Evolutionary conservation across 2,329 filamentous ascomycete genomes (phyloP), one percentile per base, ranked within the genome.

Genomic region (Colletotrichum tofieldiae): DNA sequence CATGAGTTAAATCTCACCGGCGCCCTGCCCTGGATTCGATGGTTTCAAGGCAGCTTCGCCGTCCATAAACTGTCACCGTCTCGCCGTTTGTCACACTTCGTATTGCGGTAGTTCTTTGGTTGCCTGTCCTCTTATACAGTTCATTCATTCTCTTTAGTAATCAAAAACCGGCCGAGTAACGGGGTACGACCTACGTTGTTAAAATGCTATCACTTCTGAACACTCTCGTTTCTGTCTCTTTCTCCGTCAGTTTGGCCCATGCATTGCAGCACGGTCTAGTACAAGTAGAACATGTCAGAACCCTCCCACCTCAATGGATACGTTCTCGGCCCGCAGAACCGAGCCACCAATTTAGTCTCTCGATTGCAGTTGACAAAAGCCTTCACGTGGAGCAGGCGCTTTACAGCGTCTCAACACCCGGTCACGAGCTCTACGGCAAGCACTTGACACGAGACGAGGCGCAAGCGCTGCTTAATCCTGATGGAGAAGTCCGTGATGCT

Each of bases 381-480:
- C 14, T n/a, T 3, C 64, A 71, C 11, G 68, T 89, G 35, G 86
- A 87, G 66, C 78, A 83, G 59, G 82, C 84, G 2, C 79, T 89
- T 14, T 74, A 84, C 54, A 81, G 86, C 29, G 84, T 89, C 74
- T 88, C 87, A 2, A 85, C 86, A 0, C 88, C 88, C 0, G 80
- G 78, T 5, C 81, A 86, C 67, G 67, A 77, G 1, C 82, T 80
- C 23, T 89, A 89, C 71, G 87, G 88, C 23, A 81, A 84, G 54
- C 84, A 89, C 74, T 83, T 88, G 74, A 79, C 82, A 20, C 83
- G 85, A 9, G 81, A 86, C 12, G 84, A 88, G 73, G 84, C 89
- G 66, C 84, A 85, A 65, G 80, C 82, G 12, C 83, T 89, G 73
- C 81, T 89, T 32, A 81, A 81, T 6, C 88, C 88, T 0, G 81